Evolutionary conservation across 352 stramenopile species (phyloP).

Genomic region (Phytophthora lateralis): DNA sequence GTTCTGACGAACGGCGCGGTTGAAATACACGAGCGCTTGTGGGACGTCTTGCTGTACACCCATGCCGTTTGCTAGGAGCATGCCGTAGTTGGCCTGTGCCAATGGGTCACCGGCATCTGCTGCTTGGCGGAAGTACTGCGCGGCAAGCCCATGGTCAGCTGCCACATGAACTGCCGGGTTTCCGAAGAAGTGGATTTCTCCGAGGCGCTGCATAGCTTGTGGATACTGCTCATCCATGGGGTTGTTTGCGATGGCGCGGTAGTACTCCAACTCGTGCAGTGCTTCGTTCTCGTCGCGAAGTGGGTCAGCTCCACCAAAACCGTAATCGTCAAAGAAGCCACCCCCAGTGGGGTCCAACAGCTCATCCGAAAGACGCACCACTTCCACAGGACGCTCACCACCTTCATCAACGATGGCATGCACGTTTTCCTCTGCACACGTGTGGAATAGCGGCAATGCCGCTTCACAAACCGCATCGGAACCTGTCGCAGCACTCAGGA

Average conservation of each 20-base stretch:
- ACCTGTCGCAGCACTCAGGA: neutral
- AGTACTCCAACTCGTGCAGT: constrained; percentile 66
- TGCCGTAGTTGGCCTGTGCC: constrained; percentile 72
- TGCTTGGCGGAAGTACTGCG: constrained; percentile 68
- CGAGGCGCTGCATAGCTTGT: constrained; percentile 65
- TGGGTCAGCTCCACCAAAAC: constrained; percentile 20
- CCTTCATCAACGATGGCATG: constrained; percentile 55
- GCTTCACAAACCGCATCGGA: constrained; percentile 38
- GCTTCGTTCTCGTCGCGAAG: constrained; percentile 46
- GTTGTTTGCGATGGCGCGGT: constrained; percentile 60
- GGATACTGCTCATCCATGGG: constrained; percentile 64
- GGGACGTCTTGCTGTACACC: constrained; percentile 59
- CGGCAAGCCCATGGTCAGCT: constrained; percentile 53
- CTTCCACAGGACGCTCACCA: constrained; percentile 42
- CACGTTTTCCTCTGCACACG: constrained; percentile 63
- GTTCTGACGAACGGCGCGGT: constrained; percentile 54
- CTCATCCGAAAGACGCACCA: constrained; percentile 61
- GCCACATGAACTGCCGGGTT: constrained; percentile 60
- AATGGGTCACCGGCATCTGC: constrained; percentile 66
- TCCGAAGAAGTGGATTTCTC: constrained; percentile 77
- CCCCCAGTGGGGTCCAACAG: constrained; percentile 21
- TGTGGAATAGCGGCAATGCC: constrained; percentile 56
- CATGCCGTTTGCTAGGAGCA: constrained; percentile 75
- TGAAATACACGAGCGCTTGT: constrained; percentile 68
- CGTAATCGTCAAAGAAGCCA: constrained; percentile 31